Percentiles rank a stretch among this genome's conserved stretches.
Conservation (phyloP, 2,329 filamentous ascomycete genomes). For the Amesomyces nigricolor region DNA sequence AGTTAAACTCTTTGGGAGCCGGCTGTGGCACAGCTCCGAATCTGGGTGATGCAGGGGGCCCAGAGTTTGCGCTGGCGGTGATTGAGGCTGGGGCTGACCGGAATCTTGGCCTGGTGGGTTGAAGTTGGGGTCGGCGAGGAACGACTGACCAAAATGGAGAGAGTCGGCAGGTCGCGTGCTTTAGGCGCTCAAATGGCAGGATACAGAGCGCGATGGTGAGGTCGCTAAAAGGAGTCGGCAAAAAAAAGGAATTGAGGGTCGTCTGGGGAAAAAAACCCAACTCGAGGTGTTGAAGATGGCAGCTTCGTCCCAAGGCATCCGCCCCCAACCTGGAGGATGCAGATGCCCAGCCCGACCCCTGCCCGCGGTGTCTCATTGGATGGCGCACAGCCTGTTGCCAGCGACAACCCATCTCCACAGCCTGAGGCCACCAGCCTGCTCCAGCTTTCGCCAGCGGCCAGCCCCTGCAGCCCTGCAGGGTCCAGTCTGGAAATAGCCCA, state of each 20-base stretch:
- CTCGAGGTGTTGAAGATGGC: constrained; percentile 4
- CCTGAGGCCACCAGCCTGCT: constrained; percentile 7
- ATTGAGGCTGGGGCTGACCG: constrained; percentile 22
- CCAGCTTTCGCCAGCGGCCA: constrained; percentile 11
- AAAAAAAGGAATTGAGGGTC: no score
- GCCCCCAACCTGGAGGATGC: not conserved
- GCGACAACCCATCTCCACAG: constrained; percentile 5
- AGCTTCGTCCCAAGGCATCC: constrained; percentile 1
- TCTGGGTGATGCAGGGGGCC: constrained; percentile 14
- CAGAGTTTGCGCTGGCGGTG: constrained; percentile 16
- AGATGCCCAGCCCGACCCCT: constrained; percentile 14
- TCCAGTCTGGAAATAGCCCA: constrained; percentile 4
- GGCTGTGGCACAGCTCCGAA: constrained; percentile 9
- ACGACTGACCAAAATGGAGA: not conserved
- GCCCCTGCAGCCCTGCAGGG: constrained; percentile 13
- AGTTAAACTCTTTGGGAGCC: not conserved
- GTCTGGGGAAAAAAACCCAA: not conserved
- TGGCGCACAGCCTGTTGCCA: constrained; percentile 7
- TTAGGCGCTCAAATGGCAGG: not conserved
- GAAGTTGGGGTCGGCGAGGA: not conserved
- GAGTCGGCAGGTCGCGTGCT: not conserved
- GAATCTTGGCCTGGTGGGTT: constrained; percentile 5
- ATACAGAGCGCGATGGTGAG: no score
- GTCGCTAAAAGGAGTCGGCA: no score
- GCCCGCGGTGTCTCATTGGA: constrained; percentile 15